Evolutionary conservation across 208 protist species (phyloP).

Genomic region (Trypanosoma brucei): DNA sequence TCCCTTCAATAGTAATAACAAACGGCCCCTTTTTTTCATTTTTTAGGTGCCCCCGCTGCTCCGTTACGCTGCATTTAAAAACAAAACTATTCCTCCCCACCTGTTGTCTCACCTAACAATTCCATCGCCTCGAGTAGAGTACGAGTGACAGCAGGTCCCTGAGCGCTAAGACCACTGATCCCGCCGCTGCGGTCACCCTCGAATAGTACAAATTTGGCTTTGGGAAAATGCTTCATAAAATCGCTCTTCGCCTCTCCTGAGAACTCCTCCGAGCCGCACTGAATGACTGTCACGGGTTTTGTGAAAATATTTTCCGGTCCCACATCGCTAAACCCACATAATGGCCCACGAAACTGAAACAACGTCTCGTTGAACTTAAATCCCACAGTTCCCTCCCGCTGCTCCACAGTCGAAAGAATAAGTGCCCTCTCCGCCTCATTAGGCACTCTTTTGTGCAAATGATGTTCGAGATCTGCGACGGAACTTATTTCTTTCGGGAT

Average conservation of each 20-base stretch:
- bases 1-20: too few species aligned
- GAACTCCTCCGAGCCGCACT: constrained; percentile 18
- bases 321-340: constrained; percentile 16
- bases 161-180: constrained; percentile 14
- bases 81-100: background rate
- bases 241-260: constrained; percentile 25
- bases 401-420: constrained; percentile 47
- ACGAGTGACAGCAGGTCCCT: constrained; percentile 18
- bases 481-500: constrained; percentile 19
- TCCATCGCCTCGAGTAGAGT: constrained; percentile 38
- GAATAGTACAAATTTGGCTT: constrained; percentile 28
- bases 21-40: too few species aligned
- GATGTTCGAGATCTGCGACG: constrained; percentile 38
- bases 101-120: constrained; percentile 35
- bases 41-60: too few species aligned
- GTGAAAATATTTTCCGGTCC: constrained; percentile 21
- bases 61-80: too few species aligned
- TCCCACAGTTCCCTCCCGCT: constrained; percentile 18
- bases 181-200: constrained; percentile 21
- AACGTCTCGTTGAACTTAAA: constrained; percentile 48
- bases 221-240: constrained; percentile 30
- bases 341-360: constrained; percentile 18
- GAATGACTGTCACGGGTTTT: constrained; percentile 42
- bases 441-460: constrained; percentile 33
- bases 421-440: constrained; percentile 44